These are phyloP conservation scores for Baudoinia panamericana DNA, from an alignment of 495 filamentous ascomycete species.

Conservation along the genomic window DNA sequence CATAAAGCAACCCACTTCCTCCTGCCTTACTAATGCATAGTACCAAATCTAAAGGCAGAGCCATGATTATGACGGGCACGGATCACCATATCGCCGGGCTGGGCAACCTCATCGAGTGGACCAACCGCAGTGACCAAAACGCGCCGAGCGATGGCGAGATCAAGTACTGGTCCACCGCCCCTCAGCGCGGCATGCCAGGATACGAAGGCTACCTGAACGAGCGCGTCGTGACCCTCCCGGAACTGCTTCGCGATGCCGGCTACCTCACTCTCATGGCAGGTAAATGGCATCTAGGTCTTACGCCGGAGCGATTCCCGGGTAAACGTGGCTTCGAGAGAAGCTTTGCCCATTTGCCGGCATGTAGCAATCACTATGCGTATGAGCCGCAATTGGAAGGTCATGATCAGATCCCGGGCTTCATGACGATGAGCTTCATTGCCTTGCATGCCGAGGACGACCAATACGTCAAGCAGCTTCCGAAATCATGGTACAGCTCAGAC, in stretches of 20 bases:
- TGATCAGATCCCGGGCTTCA: conserved; percentile 26
- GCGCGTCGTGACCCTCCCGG: conserved; percentile 46
- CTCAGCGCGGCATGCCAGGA: conserved; percentile 41
- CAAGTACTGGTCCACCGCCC: conserved; percentile 25
- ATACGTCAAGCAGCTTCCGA: conserved; percentile 39
- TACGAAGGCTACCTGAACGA: conserved; percentile 57
- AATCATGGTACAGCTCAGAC: conserved; percentile 32
- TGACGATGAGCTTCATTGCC: conserved; percentile 32
- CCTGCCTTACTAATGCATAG: no score
- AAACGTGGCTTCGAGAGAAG: conserved; percentile 29
- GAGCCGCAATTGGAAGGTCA: conserved; percentile 36
- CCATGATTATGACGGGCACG: conserved; percentile 43
- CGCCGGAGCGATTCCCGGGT: conserved; percentile 21
- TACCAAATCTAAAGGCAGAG: no score
- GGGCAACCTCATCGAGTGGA: conserved; percentile 35
- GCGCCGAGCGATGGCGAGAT: conserved; percentile 27
- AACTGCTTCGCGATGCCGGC: conserved; percentile 47
- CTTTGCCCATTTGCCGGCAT: conserved; percentile 42
- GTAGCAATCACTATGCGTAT: conserved; percentile 49
- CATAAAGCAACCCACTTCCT: no score
- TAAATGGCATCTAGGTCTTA: conserved; percentile 40
- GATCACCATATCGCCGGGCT: conserved; percentile 41
- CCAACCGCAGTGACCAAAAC: conserved; percentile 26
- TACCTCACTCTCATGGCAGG: conserved; percentile 52
- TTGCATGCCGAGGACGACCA: conserved; percentile 48